A percentile compares a stretch with the other conserved stretches of the same genome.
Evolutionary conservation across 2,329 filamentous ascomycete species (phyloP).

Genomic region (Chaetomiaceae sp.): DNA sequence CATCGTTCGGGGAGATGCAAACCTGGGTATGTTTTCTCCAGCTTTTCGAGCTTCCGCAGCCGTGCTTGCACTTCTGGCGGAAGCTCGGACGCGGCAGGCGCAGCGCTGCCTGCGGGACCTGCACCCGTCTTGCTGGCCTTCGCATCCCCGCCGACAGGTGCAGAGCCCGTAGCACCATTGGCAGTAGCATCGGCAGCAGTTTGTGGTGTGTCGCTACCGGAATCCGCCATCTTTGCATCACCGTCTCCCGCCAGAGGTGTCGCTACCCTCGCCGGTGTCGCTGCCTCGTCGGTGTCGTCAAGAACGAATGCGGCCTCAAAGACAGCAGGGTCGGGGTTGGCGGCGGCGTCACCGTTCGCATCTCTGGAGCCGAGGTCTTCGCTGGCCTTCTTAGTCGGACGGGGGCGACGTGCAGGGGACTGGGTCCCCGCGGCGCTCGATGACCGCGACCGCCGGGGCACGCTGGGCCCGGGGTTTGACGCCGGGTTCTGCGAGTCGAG

Average conservation of each 20-base stretch:
- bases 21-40: slow-evolving; percentile 85
- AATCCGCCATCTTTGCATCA: slow-evolving; percentile 19
- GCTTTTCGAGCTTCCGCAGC: slow-evolving; percentile 79
- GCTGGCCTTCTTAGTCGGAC: slow-evolving; percentile 38
- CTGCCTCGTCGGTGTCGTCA: slow-evolving; percentile 68
- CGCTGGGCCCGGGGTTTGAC: slow-evolving; percentile 35
- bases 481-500: slow-evolving; percentile 40
- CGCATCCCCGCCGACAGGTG: slow-evolving; percentile 10
- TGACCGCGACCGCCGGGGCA: slow-evolving; percentile 32
- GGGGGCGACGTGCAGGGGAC: slow-evolving; percentile 30
- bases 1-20: no score
- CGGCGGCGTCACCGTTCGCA: slow-evolving; percentile 31
- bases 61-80: slow-evolving; percentile 68
- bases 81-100: slow-evolving; percentile 45
- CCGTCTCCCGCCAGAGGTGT: slow-evolving; percentile 37
- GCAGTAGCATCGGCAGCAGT: background rate
- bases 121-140: background rate
- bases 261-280: slow-evolving; percentile 42
- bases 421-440: slow-evolving; percentile 30
- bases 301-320: slow-evolving; percentile 83
- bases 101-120: slow-evolving; percentile 2
- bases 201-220: slow-evolving; percentile 9
- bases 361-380: slow-evolving; percentile 30
- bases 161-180: slow-evolving; percentile 1
- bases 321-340: slow-evolving; percentile 74